Conservation (phyloP, 2,329 filamentous ascomycete species). For the Cladosporium halotolerans region DNA sequence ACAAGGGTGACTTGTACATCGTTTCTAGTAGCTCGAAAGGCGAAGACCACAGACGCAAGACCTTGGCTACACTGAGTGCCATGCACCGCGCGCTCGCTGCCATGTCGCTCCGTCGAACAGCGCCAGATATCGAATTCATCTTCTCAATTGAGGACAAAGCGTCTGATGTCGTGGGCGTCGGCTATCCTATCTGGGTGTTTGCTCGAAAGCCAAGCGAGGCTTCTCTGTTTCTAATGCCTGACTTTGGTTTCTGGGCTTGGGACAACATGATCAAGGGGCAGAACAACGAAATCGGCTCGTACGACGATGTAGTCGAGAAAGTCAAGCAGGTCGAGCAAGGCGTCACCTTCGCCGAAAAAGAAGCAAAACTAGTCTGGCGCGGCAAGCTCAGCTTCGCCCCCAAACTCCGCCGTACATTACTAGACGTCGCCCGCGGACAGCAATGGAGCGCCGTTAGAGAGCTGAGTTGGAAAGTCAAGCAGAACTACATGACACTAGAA, state of each 20-base stretch:
- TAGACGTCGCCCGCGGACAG: conserved; percentile 26
- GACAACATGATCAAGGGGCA: conserved; percentile 43
- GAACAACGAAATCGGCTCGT: conserved; percentile 20
- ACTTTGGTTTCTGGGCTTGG: conserved; percentile 53
- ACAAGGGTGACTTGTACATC: conserved; percentile 31
- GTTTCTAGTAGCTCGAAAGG: conserved; percentile 22
- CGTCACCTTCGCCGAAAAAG: not conserved
- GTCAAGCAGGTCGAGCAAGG: conserved; percentile 12
- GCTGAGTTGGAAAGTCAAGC: conserved; percentile 20
- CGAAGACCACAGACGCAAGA: conserved; percentile 22
- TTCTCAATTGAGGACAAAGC: conserved; percentile 40
- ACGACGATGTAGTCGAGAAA: conserved; percentile 29
- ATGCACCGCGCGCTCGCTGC: conserved; percentile 49
- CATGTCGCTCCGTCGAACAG: conserved; percentile 34
- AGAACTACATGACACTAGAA: conserved; percentile 20
- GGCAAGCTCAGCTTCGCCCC: conserved; percentile 24
- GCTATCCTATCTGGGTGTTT: conserved; percentile 43
- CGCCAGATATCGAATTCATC: conserved; percentile 49
- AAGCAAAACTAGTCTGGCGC: conserved; percentile 25
- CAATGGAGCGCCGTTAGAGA: conserved; percentile 32
- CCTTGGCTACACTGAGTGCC: conserved; percentile 46
- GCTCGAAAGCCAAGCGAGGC: conserved; percentile 32
- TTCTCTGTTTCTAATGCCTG: conserved; percentile 48
- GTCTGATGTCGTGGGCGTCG: conserved; percentile 26
- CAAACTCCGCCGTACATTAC: conserved; percentile 25